Percentiles rank a stretch among this genome's conserved stretches.
These are phyloP conservation scores for Beauveria bassiana DNA, from an alignment of 2,329 filamentous ascomycete genomes.

Conservation along the genomic window DNA sequence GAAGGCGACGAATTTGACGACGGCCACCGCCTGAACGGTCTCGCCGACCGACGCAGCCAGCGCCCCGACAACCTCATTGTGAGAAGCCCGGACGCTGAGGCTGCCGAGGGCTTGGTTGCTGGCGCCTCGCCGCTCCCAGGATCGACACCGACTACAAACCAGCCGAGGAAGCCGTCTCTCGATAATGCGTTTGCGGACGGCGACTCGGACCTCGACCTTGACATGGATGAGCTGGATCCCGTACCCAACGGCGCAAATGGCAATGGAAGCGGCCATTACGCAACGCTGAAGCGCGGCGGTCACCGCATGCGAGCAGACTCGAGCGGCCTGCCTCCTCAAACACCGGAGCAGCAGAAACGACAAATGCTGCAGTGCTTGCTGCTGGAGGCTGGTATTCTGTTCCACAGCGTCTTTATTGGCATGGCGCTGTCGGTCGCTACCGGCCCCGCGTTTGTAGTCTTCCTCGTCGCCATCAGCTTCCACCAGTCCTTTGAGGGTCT, in stretches of 20 bases:
- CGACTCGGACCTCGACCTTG: conserved; percentile 51
- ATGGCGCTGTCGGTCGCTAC: conserved; percentile 80
- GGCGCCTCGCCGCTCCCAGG: conserved; percentile 51
- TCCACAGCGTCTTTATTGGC: conserved; percentile 79
- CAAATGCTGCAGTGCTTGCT: conserved; percentile 70
- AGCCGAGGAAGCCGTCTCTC: conserved; percentile 19
- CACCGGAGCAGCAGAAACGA: conserved; percentile 53
- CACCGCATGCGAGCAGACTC: conserved; percentile 15
- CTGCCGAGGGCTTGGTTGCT: conserved; percentile 47
- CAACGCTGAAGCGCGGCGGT: conserved; percentile 23
- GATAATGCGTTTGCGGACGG: conserved; percentile 31
- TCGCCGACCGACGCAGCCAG: conserved; percentile 32
- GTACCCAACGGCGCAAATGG: conserved; percentile 18
- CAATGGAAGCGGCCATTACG: conserved; percentile 21
- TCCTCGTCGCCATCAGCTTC: conserved; percentile 73
- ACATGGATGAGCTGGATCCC: conserved; percentile 53
- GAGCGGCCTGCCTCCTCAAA: conserved; percentile 21
- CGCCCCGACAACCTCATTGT: conserved; percentile 43
- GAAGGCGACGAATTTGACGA: conserved; percentile 27
- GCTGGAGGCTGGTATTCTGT: conserved; percentile 75
- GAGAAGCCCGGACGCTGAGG: conserved; percentile 44
- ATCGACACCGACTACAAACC: conserved; percentile 35
- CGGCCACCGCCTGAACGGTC: conserved; percentile 21
- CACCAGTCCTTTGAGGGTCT: conserved; percentile 87
- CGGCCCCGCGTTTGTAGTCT: conserved; percentile 70